A percentile compares a stretch with the other conserved stretches of the same genome.
phyloP scores from a whole-genome alignment of 2,329 filamentous ascomycete genomes.

The Beauveria asiatica region DNA sequence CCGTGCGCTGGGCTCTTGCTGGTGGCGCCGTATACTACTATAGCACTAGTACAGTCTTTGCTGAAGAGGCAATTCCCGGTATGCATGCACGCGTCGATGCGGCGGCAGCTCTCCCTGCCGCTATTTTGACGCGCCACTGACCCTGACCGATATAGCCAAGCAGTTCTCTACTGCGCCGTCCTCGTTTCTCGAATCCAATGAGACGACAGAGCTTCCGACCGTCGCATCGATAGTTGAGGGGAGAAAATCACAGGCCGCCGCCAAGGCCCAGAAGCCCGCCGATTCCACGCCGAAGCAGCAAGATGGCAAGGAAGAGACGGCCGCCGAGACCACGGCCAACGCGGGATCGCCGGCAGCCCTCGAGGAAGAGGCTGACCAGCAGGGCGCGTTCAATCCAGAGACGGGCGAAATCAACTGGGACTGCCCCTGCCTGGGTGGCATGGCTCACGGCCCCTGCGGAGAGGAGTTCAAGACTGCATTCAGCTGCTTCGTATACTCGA shows the following conservation, averaged over 20 bases:
- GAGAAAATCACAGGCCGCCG: conserved; percentile 29
- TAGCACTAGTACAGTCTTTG: conserved; percentile 80
- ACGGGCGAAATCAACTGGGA: conserved; percentile 99
- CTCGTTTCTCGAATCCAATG: conserved; percentile 46
- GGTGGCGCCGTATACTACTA: conserved; percentile 82
- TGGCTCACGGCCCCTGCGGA: conserved; percentile 93
- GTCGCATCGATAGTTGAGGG: conserved; percentile 59
- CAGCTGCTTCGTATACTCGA: conserved; percentile 95
- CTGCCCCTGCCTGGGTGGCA: conserved; percentile 92
- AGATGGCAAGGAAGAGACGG: conserved; percentile 18
- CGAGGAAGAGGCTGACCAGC: conserved; percentile 73
- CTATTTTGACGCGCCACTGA: neutral
- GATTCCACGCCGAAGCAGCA: conserved; percentile 22
- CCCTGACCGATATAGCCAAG: conserved; percentile 16
- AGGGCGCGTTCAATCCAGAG: conserved; percentile 95
- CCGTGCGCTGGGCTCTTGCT: conserved; percentile 66
- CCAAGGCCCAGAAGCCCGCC: conserved; percentile 16
- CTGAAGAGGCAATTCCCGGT: conserved; percentile 67
- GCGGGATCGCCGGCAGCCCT: conserved; percentile 42
- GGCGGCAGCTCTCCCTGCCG: neutral
- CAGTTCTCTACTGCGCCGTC: conserved; percentile 32
- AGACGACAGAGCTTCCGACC: conserved; percentile 38
- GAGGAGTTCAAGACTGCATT: conserved; percentile 94
- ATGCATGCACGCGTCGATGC: conserved; percentile 27
- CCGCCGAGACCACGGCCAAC: conserved; percentile 13